Conservation (phyloP, 495 filamentous ascomycete genomes). For the Lindgomyces ingoldianus region DNA sequence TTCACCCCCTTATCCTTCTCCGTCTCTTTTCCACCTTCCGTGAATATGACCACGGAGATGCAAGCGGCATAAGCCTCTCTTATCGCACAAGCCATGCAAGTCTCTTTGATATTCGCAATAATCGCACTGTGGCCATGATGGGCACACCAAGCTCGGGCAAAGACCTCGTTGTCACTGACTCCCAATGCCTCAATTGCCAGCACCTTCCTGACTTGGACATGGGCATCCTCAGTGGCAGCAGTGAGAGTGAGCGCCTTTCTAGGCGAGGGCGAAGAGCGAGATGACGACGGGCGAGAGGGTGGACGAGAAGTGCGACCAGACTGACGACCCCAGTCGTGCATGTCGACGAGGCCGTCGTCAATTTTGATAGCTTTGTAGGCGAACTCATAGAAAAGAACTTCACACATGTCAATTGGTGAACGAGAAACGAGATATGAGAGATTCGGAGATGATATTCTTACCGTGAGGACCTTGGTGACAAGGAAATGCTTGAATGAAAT, state of each 20-base stretch:
- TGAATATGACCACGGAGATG: slow-evolving; percentile 68
- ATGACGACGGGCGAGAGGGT: slow-evolving; percentile 24
- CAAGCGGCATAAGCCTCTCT: slow-evolving; percentile 70
- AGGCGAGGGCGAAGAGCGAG: slow-evolving; percentile 13
- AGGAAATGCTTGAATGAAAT: slow-evolving; percentile 65
- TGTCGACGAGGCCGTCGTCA: slow-evolving; percentile 58
- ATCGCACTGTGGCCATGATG: slow-evolving; percentile 68
- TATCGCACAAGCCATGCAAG: slow-evolving; percentile 72
- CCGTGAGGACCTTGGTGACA: slow-evolving; percentile 68
- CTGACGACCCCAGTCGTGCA: slow-evolving; percentile 60
- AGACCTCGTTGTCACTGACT: slow-evolving; percentile 69
- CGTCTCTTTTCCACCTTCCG: slow-evolving; percentile 49
- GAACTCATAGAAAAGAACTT: slow-evolving; percentile 67
- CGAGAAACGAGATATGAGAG: not conserved
- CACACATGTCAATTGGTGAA: not conserved
- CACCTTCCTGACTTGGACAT: slow-evolving; percentile 57
- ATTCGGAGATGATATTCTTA: slow-evolving; percentile 13
- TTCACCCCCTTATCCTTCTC: slow-evolving; percentile 36
- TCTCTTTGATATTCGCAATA: slow-evolving; percentile 64
- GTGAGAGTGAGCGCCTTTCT: slow-evolving; percentile 28
- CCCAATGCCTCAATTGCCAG: slow-evolving; percentile 71
- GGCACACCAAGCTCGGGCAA: slow-evolving; percentile 71
- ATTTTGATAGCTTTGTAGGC: slow-evolving; percentile 55
- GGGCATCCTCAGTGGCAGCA: slow-evolving; percentile 3
- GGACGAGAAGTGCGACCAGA: slow-evolving; percentile 29